A percentile compares a stretch with the other conserved stretches of the same genome.
These are phyloP conservation scores for Vanrija sp. DNA, from an alignment of 1,284 basidiomycete species.

Conservation along the genomic window DNA sequence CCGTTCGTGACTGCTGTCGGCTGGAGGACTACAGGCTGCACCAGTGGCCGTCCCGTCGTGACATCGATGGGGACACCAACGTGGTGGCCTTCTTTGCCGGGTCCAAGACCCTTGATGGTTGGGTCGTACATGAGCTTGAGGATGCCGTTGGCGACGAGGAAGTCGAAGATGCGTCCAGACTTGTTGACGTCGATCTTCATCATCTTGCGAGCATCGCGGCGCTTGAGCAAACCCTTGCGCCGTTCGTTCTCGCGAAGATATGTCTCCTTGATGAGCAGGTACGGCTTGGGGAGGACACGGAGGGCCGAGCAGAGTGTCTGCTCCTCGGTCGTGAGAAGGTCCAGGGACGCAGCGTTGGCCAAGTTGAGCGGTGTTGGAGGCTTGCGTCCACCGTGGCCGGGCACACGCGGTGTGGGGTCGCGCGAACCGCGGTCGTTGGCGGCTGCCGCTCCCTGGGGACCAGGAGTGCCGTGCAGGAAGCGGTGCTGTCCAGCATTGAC, in stretches of 20 bases:
- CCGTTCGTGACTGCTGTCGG: constrained; percentile 1
- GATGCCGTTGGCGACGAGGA: constrained; percentile 54
- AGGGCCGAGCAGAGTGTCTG: constrained; percentile 81
- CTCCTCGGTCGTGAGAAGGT: constrained; percentile 79
- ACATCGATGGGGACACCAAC: constrained; percentile 17
- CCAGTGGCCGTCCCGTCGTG: constrained; percentile 9
- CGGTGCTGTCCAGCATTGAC: constrained; percentile 44
- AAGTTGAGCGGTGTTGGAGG: constrained; percentile 66
- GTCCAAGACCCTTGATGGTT: constrained; percentile 25
- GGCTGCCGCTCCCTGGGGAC: constrained; percentile 11
- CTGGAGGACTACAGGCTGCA: neutral
- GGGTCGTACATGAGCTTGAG: constrained; percentile 43
- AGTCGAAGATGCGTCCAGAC: constrained; percentile 83
- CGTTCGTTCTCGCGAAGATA: constrained; percentile 85
- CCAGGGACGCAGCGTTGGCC: constrained; percentile 76
- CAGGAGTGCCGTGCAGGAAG: constrained; percentile 32
- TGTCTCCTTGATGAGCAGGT: constrained; percentile 86
- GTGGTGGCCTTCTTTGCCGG: constrained; percentile 26
- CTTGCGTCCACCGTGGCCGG: constrained; percentile 25
- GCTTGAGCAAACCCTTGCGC: constrained; percentile 75
- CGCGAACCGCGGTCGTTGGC: constrained; percentile 25
- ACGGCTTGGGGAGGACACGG: constrained; percentile 85
- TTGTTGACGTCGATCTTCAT: constrained; percentile 91
- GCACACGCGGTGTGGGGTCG: constrained; percentile 31
- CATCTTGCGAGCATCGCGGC: constrained; percentile 75